Conservation (phyloP, 73 alveolate genomes). For the Durusdinium trenchii region DNA sequence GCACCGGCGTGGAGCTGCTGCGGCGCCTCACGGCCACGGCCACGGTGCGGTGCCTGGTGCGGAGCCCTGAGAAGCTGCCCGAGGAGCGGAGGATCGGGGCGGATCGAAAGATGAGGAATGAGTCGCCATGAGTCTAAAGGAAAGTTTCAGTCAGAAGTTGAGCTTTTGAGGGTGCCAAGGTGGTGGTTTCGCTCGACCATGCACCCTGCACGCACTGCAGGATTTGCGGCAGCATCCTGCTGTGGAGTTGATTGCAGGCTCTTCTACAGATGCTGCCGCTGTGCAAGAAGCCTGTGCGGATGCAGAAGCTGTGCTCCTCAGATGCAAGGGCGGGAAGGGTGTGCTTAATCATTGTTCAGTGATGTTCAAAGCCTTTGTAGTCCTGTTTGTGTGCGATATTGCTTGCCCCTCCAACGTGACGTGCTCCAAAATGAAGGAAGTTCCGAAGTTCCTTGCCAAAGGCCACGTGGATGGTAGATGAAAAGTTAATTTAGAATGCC, state of each 20-base stretch:
- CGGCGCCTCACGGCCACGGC: conserved; percentile 10
- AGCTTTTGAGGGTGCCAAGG: no score
- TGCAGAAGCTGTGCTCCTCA: conserved; percentile 50
- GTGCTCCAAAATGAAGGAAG: no score
- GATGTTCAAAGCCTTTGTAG: background rate
- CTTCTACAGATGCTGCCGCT: conserved; percentile 45
- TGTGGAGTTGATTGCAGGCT: conserved; percentile 30
- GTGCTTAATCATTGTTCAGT: background rate
- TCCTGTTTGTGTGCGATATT: background rate
- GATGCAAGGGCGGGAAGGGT: background rate
- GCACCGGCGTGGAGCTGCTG: conserved; percentile 75
- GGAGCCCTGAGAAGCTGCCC: conserved; percentile 73
- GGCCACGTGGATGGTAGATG: no score
- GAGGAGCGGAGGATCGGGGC: conserved; percentile 14
- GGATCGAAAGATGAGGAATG: no score
- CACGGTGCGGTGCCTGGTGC: conserved; percentile 80
- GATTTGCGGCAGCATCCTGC: conserved; percentile 11
- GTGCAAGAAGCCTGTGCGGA: conserved; percentile 43
- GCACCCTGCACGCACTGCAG: no score
- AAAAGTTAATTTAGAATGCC: no score
- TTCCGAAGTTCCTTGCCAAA: no score
- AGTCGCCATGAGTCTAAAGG: no score
- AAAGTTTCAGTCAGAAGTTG: no score
- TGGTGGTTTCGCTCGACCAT: no score
- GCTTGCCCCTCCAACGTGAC: background rate